phyloP scores from a whole-genome alignment of 192 early-diverging fungal genomes.

The Helicostylum pulchrum region DNA sequence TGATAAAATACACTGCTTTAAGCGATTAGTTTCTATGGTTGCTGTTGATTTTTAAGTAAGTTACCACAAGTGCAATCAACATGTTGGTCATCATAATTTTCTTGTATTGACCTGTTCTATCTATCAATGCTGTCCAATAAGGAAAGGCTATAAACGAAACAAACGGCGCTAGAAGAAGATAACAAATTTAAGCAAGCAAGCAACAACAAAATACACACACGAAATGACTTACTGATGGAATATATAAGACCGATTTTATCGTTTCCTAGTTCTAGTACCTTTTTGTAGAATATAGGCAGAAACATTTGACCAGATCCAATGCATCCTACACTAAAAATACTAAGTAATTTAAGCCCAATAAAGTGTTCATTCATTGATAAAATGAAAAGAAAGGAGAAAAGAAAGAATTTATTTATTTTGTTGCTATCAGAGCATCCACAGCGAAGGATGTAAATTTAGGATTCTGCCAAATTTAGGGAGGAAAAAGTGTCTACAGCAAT shows the following conservation, averaged over 20 bases:
- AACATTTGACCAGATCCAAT: constrained; percentile 17
- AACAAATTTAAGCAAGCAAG: too few species aligned
- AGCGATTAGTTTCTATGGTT: background rate
- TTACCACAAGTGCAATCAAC: constrained; percentile 17
- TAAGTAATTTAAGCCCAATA: constrained; percentile 19
- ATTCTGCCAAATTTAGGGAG: too few species aligned
- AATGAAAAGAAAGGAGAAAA: background rate
- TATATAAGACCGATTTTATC: constrained; percentile 28
- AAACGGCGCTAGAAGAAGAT: constrained; percentile 24
- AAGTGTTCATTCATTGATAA: background rate
- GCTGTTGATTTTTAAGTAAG: background rate
- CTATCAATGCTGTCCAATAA: constrained; percentile 20
- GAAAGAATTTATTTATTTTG: too few species aligned
- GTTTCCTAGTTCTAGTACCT: constrained; percentile 15
- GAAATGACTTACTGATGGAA: constrained; percentile 22
- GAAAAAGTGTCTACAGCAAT: too few species aligned
- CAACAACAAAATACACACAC: too few species aligned
- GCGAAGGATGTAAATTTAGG: too few species aligned
- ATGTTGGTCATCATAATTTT: constrained; percentile 24
- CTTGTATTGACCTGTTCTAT: constrained; percentile 17
- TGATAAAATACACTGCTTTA: constrained; percentile 6
- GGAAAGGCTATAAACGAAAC: constrained; percentile 25
- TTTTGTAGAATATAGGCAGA: constrained; percentile 25
- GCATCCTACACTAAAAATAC: constrained; percentile 28
- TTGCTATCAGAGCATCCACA: too few species aligned